Evolutionary conservation across 805 yeast genomes (phyloP).

Genomic region (Candida montana): DNA sequence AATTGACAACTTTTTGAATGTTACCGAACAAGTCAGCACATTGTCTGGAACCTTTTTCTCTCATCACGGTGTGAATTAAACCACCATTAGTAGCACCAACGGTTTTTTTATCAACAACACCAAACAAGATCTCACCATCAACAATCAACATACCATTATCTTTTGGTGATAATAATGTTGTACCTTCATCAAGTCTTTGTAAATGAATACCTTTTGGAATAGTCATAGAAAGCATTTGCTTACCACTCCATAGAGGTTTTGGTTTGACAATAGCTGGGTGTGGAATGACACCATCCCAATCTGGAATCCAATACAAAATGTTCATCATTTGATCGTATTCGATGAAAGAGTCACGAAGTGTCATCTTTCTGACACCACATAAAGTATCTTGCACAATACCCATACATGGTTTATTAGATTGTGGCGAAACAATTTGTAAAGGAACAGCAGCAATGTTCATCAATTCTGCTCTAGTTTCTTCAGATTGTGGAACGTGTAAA

Average conservation of each 20-base stretch:
- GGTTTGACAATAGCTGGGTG: slow-evolving; percentile 93
- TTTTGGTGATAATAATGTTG: slow-evolving; percentile 75
- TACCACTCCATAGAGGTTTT: slow-evolving; percentile 96
- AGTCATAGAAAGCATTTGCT: slow-evolving; percentile 85
- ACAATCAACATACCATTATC: slow-evolving; percentile 95
- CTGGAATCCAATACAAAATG: slow-evolving; percentile 95
- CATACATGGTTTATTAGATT: slow-evolving; percentile 98
- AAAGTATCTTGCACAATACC: slow-evolving; percentile 99
- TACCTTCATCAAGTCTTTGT: slow-evolving; percentile 89
- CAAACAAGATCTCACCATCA: slow-evolving; percentile 95
- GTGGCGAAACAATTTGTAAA: slow-evolving; percentile 95
- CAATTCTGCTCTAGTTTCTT: slow-evolving; percentile 94
- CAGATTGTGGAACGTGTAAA: slow-evolving; percentile 86
- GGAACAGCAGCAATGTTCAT: slow-evolving; percentile 97
- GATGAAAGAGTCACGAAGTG: slow-evolving; percentile 81
- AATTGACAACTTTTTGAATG: slow-evolving; percentile 92
- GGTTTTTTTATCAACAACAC: slow-evolving; percentile 96
- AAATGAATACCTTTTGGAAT: slow-evolving; percentile 94
- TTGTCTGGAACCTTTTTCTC: slow-evolving; percentile 91
- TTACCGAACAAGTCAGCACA: slow-evolving; percentile 90
- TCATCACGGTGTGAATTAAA: slow-evolving; percentile 91
- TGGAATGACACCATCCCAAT: slow-evolving; percentile 98
- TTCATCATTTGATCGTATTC: slow-evolving; percentile 95
- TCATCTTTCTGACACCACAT: slow-evolving; percentile 95
- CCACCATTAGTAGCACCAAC: slow-evolving; percentile 99